phyloP scores from a whole-genome alignment of 768 basidiomycete genomes.

The Coprinopsis sp. region DNA sequence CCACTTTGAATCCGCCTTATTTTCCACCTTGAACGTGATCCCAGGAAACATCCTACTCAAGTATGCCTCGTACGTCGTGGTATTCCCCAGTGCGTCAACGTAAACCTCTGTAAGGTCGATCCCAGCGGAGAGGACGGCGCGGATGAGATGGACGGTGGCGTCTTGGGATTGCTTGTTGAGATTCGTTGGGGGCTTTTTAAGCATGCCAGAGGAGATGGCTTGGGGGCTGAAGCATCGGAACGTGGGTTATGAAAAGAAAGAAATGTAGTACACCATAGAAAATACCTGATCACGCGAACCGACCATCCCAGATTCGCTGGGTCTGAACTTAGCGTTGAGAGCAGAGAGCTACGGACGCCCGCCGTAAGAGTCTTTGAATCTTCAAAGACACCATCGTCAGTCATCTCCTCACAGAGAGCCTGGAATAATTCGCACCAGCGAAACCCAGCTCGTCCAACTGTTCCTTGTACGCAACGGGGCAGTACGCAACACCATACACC shows the following conservation, averaged over 20 bases:
- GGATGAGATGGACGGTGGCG: slow-evolving; percentile 85
- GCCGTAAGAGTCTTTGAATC: slow-evolving; percentile 90
- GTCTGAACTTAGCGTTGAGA: slow-evolving; percentile 66
- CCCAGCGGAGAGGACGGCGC: slow-evolving; percentile 75
- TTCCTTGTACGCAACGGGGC: slow-evolving; percentile 72
- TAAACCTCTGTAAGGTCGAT: slow-evolving; percentile 85
- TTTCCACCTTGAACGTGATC: slow-evolving; percentile 82
- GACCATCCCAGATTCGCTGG: slow-evolving; percentile 76
- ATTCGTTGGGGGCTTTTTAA: slow-evolving; percentile 76
- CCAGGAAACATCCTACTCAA: slow-evolving; percentile 78
- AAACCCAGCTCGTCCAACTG: slow-evolving; percentile 80
- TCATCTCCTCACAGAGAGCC: background rate
- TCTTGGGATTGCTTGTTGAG: slow-evolving; percentile 86
- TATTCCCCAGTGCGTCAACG: slow-evolving; percentile 91
- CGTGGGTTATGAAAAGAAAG: background rate
- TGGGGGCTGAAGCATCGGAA: slow-evolving; percentile 57
- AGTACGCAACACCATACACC: slow-evolving; percentile 95
- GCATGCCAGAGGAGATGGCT: slow-evolving; percentile 89
- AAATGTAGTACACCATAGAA: background rate
- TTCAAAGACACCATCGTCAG: slow-evolving; percentile 26
- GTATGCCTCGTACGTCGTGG: slow-evolving; percentile 79
- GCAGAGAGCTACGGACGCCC: slow-evolving; percentile 58
- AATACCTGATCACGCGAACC: slow-evolving; percentile 72
- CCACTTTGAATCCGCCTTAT: slow-evolving; percentile 93
- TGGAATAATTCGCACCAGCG: slow-evolving; percentile 53